Conservation (phyloP, 129 eudicot species). For the Pittosporum tobira region DNA sequence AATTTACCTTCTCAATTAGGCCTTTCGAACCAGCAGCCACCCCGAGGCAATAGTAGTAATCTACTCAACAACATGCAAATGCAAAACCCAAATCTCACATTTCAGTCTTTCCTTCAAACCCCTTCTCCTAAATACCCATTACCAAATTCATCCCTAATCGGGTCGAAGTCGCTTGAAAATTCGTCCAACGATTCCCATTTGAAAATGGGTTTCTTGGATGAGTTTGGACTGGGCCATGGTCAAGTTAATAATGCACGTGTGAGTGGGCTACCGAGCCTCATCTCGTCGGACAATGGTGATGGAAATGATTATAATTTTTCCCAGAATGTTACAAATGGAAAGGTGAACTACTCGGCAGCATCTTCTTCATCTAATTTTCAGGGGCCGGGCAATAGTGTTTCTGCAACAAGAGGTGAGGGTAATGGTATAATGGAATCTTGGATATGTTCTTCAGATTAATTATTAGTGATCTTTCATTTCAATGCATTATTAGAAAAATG, state of each 20-base stretch:
- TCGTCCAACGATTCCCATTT: too few species aligned
- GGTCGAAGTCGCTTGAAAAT: neutral
- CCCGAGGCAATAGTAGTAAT: neutral
- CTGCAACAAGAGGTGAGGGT: constrained; percentile 38
- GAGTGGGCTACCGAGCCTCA: constrained; percentile 10
- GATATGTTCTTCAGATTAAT: constrained; percentile 50
- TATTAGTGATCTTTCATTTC: constrained; percentile 4
- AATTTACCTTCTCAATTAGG: constrained; percentile 1
- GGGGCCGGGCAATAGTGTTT: constrained; percentile 9
- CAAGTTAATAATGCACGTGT: too few species aligned
- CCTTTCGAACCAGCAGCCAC: neutral
- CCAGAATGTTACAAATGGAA: constrained; percentile 6
- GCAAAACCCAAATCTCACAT: constrained; percentile 21
- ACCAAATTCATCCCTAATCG: constrained; percentile 7
- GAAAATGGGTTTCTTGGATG: constrained; percentile 5
- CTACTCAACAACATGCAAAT: constrained; percentile 6
- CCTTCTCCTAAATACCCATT: constrained; percentile 17
- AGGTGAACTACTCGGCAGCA: constrained; percentile 6
- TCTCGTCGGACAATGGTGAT: constrained; percentile 13
- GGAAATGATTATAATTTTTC: neutral
- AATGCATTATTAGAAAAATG: constrained; percentile 8
- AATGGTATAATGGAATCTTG: constrained; percentile 56
- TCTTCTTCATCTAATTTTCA: constrained; percentile 15
- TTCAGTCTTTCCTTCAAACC: constrained; percentile 24
- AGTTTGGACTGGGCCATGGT: constrained; percentile 6